These are phyloP conservation scores for Neonectria magnoliae DNA, from an alignment of 2,329 filamentous ascomycete species.

Conservation along the genomic window DNA sequence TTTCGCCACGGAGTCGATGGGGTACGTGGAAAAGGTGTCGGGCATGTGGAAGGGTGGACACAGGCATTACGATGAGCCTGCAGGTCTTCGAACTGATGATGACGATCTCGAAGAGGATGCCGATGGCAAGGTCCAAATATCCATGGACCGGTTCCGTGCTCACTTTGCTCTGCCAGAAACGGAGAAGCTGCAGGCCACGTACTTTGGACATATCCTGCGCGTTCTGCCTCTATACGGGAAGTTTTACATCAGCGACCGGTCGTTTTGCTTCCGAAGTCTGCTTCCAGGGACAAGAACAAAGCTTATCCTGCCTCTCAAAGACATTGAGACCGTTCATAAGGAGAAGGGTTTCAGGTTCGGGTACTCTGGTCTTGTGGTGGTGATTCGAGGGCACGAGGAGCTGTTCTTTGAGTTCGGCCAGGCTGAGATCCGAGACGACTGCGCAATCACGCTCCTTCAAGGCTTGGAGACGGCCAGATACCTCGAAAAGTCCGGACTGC, in stretches of 20 bases:
- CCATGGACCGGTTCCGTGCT: slow-evolving; percentile 83
- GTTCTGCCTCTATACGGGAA: slow-evolving; percentile 95
- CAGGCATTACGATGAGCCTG: slow-evolving; percentile 81
- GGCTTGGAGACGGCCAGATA: slow-evolving; percentile 78
- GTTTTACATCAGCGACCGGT: slow-evolving; percentile 88
- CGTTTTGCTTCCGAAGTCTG: slow-evolving; percentile 92
- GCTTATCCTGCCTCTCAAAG: slow-evolving; percentile 87
- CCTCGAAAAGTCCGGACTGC: slow-evolving; percentile 73
- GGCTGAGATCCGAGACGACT: slow-evolving; percentile 85
- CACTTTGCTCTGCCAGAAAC: slow-evolving; percentile 90
- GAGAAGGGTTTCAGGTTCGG: slow-evolving; percentile 94
- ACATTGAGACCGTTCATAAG: slow-evolving; percentile 93
- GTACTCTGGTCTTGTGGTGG: slow-evolving; percentile 89
- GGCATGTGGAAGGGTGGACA: slow-evolving; percentile 95
- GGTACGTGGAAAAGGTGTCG: slow-evolving; percentile 95
- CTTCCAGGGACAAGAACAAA: slow-evolving; percentile 91
- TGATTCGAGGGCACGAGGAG: slow-evolving; percentile 93
- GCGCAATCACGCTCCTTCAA: slow-evolving; percentile 81
- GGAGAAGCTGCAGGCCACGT: slow-evolving; percentile 87
- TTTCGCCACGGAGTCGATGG: slow-evolving; percentile 91
- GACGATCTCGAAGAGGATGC: slow-evolving; percentile 65
- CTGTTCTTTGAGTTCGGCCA: slow-evolving; percentile 93
- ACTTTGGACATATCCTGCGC: slow-evolving; percentile 90
- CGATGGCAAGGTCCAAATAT: slow-evolving; percentile 71
- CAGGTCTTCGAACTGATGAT: slow-evolving; percentile 62